Evolutionary conservation across 2,329 filamentous ascomycete genomes (phyloP).

Genomic region (Fusarium luffae): DNA sequence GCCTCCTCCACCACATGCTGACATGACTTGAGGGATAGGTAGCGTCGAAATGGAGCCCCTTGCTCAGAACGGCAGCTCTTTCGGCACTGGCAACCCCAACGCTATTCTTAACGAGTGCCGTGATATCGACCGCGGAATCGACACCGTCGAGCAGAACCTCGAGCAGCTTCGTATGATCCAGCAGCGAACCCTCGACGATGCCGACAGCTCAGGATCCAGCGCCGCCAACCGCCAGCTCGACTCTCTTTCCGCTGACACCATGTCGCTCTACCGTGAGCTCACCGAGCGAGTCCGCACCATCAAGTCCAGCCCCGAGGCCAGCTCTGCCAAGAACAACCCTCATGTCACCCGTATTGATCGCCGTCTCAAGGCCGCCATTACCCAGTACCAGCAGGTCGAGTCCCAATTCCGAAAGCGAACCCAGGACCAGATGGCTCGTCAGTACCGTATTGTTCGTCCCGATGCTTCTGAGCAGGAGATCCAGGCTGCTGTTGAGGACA

Average conservation of each 20-base stretch:
- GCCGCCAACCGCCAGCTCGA: conserved; percentile 77
- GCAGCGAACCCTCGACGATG: conserved; percentile 76
- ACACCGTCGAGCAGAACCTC: conserved; percentile 77
- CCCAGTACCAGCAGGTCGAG: conserved; percentile 84
- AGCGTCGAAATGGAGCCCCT: conserved; percentile 80
- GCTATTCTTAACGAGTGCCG: conserved; percentile 86
- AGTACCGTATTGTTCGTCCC: conserved; percentile 89
- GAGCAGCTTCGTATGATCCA: conserved; percentile 78
- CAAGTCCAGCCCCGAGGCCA: conserved; percentile 83
- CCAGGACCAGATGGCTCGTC: conserved; percentile 84
- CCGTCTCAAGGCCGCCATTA: conserved; percentile 82
- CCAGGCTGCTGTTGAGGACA: conserved; percentile 78
- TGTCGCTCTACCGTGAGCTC: conserved; percentile 82
- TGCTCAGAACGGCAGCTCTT: conserved; percentile 61
- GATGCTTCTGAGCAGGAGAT: conserved; percentile 84
- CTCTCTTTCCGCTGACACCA: conserved; percentile 79
- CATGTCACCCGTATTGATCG: conserved; percentile 87
- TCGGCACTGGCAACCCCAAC: conserved; percentile 70
- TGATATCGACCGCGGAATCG: conserved; percentile 81
- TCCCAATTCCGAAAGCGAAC: conserved; percentile 82
- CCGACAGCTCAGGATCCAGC: conserved; percentile 75
- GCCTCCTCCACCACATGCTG: conserved; percentile 18
- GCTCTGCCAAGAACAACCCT: conserved; percentile 76
- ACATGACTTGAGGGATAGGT: conserved; percentile 49
- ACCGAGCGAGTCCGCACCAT: conserved; percentile 82